These are phyloP conservation scores for Pythium coloratum DNA, from an alignment of 352 stramenopile species.

Conservation along the genomic window DNA sequence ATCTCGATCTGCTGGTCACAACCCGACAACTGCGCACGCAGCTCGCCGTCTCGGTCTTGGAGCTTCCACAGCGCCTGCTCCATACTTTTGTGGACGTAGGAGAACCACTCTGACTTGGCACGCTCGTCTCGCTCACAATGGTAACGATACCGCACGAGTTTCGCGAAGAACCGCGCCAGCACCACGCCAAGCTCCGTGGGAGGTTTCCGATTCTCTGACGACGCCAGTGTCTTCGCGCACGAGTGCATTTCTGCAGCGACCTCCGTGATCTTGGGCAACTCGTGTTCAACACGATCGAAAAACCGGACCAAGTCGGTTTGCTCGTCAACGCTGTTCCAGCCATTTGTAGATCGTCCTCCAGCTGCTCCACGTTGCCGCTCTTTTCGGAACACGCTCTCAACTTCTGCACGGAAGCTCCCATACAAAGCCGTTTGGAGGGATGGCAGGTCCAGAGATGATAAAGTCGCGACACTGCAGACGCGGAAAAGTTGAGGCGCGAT, in stretches of 20 bases:
- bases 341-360: background rate
- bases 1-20: constrained; percentile 36
- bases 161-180: constrained; percentile 25
- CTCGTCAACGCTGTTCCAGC: background rate
- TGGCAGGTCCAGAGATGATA: constrained; percentile 27
- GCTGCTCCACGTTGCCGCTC: background rate
- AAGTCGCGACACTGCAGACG: constrained; percentile 33
- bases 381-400: constrained; percentile 28
- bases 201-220: constrained; percentile 4
- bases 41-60: constrained; percentile 27
- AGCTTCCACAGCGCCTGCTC: constrained; percentile 46
- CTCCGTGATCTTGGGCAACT: constrained; percentile 23
- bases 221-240: constrained; percentile 1
- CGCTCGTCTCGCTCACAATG: constrained; percentile 7
- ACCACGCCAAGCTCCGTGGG: constrained; percentile 13
- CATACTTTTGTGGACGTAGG: constrained; percentile 35
- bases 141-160: constrained; percentile 26
- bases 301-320: constrained; percentile 22
- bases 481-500: constrained; percentile 35
- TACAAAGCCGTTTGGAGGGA: constrained; percentile 40
- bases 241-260: constrained; percentile 34
- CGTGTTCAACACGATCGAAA: constrained; percentile 26
- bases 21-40: constrained; percentile 13
- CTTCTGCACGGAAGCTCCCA: constrained; percentile 45
- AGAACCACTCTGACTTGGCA: constrained; percentile 25